Percentiles rank a stretch among this genome's conserved stretches.
Evolutionary conservation across 768 basidiomycete species (phyloP).

Genomic region (Tricholoma terreum): DNA sequence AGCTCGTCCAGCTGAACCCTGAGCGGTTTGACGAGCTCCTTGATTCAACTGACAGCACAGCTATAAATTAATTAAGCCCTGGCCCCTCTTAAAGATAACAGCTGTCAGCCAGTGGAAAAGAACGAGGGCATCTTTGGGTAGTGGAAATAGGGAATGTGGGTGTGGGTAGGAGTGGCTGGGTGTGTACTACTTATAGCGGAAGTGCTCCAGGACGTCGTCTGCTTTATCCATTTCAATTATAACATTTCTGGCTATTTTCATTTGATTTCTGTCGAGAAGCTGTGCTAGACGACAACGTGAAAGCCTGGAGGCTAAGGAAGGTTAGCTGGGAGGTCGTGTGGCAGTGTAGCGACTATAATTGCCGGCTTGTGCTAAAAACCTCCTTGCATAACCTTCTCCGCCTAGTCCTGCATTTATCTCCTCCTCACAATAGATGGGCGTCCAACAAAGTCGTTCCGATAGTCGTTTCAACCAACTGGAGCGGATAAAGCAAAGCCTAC

Average conservation of each 20-base stretch:
- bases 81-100: too few species aligned
- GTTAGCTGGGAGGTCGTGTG: slow-evolving; percentile 6
- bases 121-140: too few species aligned
- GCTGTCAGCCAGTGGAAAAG: too few species aligned
- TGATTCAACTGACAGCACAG: too few species aligned
- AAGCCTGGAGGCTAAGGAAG: not conserved
- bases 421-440: slow-evolving; percentile 23
- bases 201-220: too few species aligned
- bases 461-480: slow-evolving; percentile 16
- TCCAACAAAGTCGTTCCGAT: slow-evolving; percentile 26
- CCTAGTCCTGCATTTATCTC: not conserved
- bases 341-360: slow-evolving; percentile 7
- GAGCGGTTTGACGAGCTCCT: too few species aligned
- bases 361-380: not conserved
- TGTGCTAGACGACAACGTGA: not conserved
- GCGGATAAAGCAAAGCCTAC: slow-evolving; percentile 17
- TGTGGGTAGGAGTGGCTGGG: not conserved
- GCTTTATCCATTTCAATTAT: too few species aligned
- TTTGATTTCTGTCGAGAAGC: not conserved
- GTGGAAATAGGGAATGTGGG: too few species aligned
- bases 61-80: too few species aligned
- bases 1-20: too few species aligned
- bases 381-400: not conserved
- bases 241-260: not conserved
- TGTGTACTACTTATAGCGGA: too few species aligned